Conservation (phyloP, 1,139 yeast species). For the Yamadazyma sp. region DNA sequence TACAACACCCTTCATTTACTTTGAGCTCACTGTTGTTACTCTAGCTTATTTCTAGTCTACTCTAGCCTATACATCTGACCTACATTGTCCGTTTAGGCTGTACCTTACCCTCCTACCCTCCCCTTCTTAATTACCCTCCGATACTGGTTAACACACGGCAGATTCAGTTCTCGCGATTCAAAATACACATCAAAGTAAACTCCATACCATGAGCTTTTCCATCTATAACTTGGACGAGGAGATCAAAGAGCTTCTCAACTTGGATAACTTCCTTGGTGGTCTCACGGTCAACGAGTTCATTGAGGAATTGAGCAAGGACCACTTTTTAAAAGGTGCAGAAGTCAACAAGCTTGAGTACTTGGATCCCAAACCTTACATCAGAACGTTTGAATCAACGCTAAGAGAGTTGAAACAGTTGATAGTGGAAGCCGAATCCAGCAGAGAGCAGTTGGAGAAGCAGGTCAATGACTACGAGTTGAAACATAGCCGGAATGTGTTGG, state of each 20-base stretch:
- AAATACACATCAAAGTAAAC: neutral
- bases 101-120: too few relatives aligned
- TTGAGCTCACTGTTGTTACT: too few relatives aligned
- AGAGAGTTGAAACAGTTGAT: slow-evolving; percentile 64
- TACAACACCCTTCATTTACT: neutral
- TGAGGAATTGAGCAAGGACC: slow-evolving; percentile 77
- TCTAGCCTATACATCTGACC: too few relatives aligned
- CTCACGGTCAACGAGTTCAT: slow-evolving; percentile 76
- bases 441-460: slow-evolving; percentile 49
- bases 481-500: slow-evolving; percentile 67
- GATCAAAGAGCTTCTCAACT: slow-evolving; percentile 62
- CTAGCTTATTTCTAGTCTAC: too few relatives aligned
- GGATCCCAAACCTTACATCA: slow-evolving; percentile 93
- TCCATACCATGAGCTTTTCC: slow-evolving; percentile 37
- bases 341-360: slow-evolving; percentile 55
- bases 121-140: too few relatives aligned
- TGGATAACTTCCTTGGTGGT: slow-evolving; percentile 73
- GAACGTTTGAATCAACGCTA: slow-evolving; percentile 87
- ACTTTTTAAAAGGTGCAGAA: slow-evolving; percentile 54
- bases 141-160: neutral
- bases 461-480: slow-evolving; percentile 63
- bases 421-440: slow-evolving; percentile 51
- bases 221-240: slow-evolving; percentile 66
- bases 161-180: neutral
- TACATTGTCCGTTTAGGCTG: too few relatives aligned